Conservation (phyloP, 2,329 filamentous ascomycete species). For the Talaromyces verruculosus region DNA sequence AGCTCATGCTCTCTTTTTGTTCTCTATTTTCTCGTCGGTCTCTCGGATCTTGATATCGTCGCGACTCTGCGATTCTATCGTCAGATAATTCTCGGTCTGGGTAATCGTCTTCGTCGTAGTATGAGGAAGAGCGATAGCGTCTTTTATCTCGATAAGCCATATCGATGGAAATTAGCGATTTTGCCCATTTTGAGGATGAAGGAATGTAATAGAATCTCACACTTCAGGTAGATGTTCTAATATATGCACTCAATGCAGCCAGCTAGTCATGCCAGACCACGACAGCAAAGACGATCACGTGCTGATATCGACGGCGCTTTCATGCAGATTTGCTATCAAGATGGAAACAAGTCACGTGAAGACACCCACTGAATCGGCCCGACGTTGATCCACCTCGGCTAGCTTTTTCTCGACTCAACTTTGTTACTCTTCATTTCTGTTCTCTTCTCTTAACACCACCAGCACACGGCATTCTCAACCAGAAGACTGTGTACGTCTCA, state of each 20-base stretch:
- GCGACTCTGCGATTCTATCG: background rate
- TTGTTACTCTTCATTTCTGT: background rate
- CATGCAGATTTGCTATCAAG: slow-evolving; percentile 1
- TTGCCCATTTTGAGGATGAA: slow-evolving; percentile 7
- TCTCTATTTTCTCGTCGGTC: background rate
- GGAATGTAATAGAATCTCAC: background rate
- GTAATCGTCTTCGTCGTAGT: slow-evolving; percentile 13
- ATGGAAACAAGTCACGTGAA: slow-evolving; percentile 10
- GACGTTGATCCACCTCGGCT: slow-evolving; percentile 21
- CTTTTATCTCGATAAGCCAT: slow-evolving; percentile 19
- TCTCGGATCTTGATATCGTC: background rate
- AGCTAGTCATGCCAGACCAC: slow-evolving; percentile 15
- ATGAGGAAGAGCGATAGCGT: slow-evolving; percentile 2
- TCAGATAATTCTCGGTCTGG: slow-evolving; percentile 17
- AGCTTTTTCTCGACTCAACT: slow-evolving; percentile 3
- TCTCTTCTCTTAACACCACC: background rate
- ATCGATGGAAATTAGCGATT: background rate
- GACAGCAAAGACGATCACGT: slow-evolving; percentile 18
- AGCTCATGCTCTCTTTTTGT: slow-evolving; percentile 37
- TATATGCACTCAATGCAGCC: slow-evolving; percentile 1
- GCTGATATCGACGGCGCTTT: slow-evolving; percentile 13
- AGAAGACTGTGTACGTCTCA: slow-evolving; percentile 31
- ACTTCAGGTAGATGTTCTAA: background rate
- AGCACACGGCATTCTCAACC: slow-evolving; percentile 3
- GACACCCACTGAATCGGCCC: background rate